Evolutionary conservation across 2,329 filamentous ascomycete genomes (phyloP).

Genomic region (Fusarium liriodendri): DNA sequence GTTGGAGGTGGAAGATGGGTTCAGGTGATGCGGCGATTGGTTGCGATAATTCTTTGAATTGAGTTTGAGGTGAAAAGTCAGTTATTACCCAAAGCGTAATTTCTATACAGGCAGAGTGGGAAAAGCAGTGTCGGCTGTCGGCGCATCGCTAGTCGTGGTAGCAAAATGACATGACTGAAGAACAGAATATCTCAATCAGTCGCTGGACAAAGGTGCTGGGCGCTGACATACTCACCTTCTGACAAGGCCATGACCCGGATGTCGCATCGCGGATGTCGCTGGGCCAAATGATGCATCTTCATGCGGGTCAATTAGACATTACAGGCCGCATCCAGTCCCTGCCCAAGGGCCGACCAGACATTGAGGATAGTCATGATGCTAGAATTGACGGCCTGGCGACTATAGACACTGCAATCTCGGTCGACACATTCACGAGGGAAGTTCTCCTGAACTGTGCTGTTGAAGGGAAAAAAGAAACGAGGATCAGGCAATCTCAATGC

Average conservation of each 20-base stretch:
- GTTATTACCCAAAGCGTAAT: background rate
- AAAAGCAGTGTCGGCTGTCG: background rate
- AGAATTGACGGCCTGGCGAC: background rate
- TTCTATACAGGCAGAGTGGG: background rate
- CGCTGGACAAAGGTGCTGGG: background rate
- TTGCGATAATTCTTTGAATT: background rate
- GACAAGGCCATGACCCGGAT: background rate
- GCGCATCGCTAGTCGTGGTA: background rate
- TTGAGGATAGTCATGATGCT: background rate
- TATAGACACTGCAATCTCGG: background rate
- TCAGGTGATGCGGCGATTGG: background rate
- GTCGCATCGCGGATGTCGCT: slow-evolving; percentile 1
- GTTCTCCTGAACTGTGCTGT: background rate
- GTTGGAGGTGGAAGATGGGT: background rate
- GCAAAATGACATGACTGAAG: background rate
- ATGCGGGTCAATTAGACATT: background rate
- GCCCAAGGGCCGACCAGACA: background rate
- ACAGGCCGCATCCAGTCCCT: background rate
- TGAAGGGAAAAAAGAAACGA: background rate
- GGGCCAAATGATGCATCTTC: background rate
- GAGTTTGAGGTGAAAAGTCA: background rate
- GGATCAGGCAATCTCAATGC: background rate
- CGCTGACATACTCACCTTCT: background rate
- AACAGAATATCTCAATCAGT: background rate
- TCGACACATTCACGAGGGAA: background rate